Conservation (phyloP, 768 basidiomycete species). For the Calocybe cyanea region DNA sequence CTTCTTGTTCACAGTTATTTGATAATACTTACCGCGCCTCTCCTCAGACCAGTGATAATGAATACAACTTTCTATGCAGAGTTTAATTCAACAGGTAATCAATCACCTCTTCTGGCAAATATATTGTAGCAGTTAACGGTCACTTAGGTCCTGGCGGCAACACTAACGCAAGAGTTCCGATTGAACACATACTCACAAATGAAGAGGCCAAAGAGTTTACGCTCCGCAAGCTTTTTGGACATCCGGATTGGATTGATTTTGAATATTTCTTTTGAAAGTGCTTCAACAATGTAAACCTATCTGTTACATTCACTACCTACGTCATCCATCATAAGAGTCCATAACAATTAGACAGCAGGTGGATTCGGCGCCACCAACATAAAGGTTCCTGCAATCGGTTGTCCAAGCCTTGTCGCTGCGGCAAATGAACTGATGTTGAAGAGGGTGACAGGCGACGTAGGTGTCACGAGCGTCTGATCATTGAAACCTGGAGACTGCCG, state of each 20-base stretch:
- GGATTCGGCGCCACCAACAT: conserved; percentile 28
- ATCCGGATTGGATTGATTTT: conserved; percentile 55
- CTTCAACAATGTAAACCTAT: too few species aligned
- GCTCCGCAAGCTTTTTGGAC: conserved; percentile 48
- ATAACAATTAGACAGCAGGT: not conserved
- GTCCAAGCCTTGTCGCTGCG: conserved; percentile 25
- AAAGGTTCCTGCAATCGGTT: conserved; percentile 31
- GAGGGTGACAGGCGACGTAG: conserved; percentile 18
- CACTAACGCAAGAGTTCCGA: conserved; percentile 34
- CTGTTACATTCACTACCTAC: too few species aligned
- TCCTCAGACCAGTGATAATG: conserved; percentile 39
- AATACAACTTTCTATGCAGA: conserved; percentile 60
- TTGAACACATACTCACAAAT: conserved; percentile 44
- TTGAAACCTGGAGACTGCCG: conserved; percentile 28
- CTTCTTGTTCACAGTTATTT: not conserved
- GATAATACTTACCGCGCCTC: not conserved
- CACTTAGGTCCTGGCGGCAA: conserved; percentile 53
- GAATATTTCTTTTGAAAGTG: conserved; percentile 34
- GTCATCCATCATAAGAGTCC: too few species aligned
- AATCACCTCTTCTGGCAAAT: not conserved
- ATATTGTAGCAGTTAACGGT: not conserved
- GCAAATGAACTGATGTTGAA: conserved; percentile 34
- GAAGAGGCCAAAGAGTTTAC: conserved; percentile 38
- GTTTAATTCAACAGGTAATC: conserved; percentile 45
- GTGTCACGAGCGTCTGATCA: conserved; percentile 24